A percentile compares a stretch with the other conserved stretches of the same genome.
Evolutionary conservation across 768 basidiomycete genomes (phyloP).

Genomic region (Phlebiopsis flavidoalba): DNA sequence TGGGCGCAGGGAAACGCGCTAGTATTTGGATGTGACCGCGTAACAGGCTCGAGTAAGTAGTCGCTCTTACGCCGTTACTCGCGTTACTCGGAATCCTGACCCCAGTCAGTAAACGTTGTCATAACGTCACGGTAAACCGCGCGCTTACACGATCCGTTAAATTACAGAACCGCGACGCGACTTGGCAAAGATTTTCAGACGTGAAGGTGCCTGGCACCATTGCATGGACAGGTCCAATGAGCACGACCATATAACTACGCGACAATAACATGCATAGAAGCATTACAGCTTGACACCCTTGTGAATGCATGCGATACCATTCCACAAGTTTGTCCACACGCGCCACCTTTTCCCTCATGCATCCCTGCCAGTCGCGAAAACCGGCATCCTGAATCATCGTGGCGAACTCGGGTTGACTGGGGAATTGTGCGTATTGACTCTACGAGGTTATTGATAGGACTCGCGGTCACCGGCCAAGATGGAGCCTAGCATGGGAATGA

Average conservation of each 20-base stretch:
- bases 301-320: slow-evolving; percentile 83
- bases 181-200: background rate
- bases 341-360: slow-evolving; percentile 67
- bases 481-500: slow-evolving; percentile 94
- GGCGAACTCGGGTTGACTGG: slow-evolving; percentile 82
- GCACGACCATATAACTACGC: background rate
- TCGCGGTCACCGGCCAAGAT: slow-evolving; percentile 92
- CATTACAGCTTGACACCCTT: slow-evolving; percentile 72
- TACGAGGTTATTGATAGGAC: slow-evolving; percentile 95
- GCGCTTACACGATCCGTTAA: background rate
- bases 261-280: background rate
- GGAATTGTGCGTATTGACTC: slow-evolving; percentile 96
- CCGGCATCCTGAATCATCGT: slow-evolving; percentile 85
- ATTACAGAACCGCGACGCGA: background rate
- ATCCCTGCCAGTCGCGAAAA: slow-evolving; percentile 61
- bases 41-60: background rate
- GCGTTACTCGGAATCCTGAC: background rate
- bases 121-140: background rate
- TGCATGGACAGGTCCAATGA: background rate
- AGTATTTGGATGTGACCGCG: background rate
- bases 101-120: background rate
- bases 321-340: slow-evolving; percentile 88
- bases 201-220: background rate
- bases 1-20: background rate
- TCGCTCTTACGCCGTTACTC: background rate